Evolutionary conservation across 495 filamentous ascomycete species (phyloP).

Genomic region (Pseudevernia furfuracea): DNA sequence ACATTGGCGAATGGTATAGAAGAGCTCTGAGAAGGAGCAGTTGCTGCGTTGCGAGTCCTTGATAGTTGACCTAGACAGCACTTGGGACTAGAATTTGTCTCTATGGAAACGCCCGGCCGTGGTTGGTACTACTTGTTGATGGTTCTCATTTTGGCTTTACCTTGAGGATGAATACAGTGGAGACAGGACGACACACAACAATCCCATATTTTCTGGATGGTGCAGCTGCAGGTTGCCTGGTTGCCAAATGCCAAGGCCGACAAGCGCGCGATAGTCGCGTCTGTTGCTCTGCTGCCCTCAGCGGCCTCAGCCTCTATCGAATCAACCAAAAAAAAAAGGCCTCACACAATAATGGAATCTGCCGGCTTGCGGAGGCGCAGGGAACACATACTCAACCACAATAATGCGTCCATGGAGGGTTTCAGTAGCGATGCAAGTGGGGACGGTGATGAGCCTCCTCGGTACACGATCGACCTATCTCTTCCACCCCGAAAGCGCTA

Average conservation of each 20-base stretch:
- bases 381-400: background rate
- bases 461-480: constrained; percentile 52
- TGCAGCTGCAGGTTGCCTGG: background rate
- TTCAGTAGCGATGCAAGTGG: background rate
- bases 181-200: background rate
- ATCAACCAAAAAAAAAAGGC: background rate
- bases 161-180: background rate
- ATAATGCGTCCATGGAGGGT: background rate
- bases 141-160: background rate
- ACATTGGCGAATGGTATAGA: background rate
- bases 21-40: background rate
- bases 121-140: background rate
- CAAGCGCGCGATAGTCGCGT: constrained; percentile 4
- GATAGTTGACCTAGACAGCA: too few relatives aligned
- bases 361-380: constrained; percentile 2
- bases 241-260: constrained; percentile 1
- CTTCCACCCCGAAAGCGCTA: constrained; percentile 51
- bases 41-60: background rate
- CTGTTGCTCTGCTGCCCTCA: too few relatives aligned
- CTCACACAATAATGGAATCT: background rate
- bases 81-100: background rate
- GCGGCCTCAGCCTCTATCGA: background rate
- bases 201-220: background rate
- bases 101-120: background rate
- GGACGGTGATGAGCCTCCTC: constrained; percentile 26